phyloP scores from a whole-genome alignment of 305 asterid genomes.

The Stenogyne calaminthoides region DNA sequence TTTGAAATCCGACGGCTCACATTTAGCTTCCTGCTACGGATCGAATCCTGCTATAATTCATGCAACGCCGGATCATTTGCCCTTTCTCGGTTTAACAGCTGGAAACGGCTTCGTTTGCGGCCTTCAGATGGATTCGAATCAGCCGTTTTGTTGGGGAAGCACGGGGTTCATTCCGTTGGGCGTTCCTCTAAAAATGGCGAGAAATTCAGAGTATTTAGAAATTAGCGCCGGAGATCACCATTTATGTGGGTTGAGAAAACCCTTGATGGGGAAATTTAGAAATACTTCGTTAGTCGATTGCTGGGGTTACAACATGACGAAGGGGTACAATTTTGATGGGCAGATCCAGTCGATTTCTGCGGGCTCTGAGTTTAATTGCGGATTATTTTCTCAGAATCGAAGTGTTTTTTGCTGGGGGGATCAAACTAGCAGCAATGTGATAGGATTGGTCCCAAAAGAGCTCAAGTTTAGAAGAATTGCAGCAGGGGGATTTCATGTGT shows the following conservation, averaged over 20 bases:
- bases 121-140: constrained; percentile 48
- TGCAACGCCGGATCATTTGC: constrained; percentile 55
- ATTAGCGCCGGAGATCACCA: constrained; percentile 88
- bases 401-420: constrained; percentile 90
- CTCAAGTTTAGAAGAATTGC: constrained; percentile 59
- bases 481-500: constrained; percentile 87
- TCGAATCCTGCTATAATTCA: constrained; percentile 58
- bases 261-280: constrained; percentile 59
- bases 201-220: constrained; percentile 59
- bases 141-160: constrained; percentile 85
- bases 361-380: constrained; percentile 77
- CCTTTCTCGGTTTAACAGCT: constrained; percentile 67
- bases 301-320: constrained; percentile 88
- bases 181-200: constrained; percentile 45
- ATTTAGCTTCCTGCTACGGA: constrained; percentile 65
- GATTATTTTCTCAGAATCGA: constrained; percentile 60
- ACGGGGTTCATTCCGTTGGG: constrained; percentile 63
- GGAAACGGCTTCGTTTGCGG: constrained; percentile 86
- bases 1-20: constrained; percentile 76
- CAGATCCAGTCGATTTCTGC: constrained; percentile 75
- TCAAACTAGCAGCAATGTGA: constrained; percentile 60
- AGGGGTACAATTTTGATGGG: constrained; percentile 54
- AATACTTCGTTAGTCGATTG: constrained; percentile 72
- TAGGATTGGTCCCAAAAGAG: constrained; percentile 50
- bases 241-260: constrained; percentile 74